Percentiles rank a stretch among this genome's conserved stretches.
Evolutionary conservation across 2,329 filamentous ascomycete species (phyloP).

Genomic region (Trichoderma simmonsii): DNA sequence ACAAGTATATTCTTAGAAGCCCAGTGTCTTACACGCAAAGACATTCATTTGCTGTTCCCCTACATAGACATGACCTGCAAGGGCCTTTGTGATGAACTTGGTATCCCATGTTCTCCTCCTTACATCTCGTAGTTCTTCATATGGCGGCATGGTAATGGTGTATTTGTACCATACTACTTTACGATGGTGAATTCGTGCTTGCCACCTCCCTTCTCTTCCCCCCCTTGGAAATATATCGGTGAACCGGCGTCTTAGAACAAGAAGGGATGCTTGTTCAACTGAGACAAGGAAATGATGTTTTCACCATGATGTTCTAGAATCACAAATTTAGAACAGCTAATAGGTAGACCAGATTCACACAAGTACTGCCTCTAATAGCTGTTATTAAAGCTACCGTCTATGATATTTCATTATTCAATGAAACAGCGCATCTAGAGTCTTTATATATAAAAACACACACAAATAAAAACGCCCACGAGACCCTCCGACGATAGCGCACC

Average conservation of each 20-base stretch:
- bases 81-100: not conserved
- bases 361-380: not conserved
- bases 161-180: not conserved
- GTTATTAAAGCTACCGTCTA: not conserved
- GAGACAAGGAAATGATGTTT: not conserved
- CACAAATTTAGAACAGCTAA: not conserved
- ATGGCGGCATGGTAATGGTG: not conserved
- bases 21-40: not conserved
- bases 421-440: not conserved
- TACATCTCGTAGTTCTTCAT: not conserved
- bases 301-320: not conserved
- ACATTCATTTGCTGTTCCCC: not conserved
- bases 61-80: not conserved
- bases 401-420: not conserved
- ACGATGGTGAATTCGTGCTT: not conserved
- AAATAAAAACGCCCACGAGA: constrained; percentile 44
- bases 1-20: not conserved
- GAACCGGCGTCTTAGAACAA: not conserved
- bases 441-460: not conserved
- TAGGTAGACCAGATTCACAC: not conserved
- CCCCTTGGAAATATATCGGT: not conserved
- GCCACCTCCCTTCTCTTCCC: not conserved
- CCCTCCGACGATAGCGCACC: constrained; percentile 50
- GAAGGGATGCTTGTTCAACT: not conserved
- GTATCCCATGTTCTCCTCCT: not conserved